Conservation (phyloP, 2,329 filamentous ascomycete genomes). For the Ophiostoma tasmaniense region DNA sequence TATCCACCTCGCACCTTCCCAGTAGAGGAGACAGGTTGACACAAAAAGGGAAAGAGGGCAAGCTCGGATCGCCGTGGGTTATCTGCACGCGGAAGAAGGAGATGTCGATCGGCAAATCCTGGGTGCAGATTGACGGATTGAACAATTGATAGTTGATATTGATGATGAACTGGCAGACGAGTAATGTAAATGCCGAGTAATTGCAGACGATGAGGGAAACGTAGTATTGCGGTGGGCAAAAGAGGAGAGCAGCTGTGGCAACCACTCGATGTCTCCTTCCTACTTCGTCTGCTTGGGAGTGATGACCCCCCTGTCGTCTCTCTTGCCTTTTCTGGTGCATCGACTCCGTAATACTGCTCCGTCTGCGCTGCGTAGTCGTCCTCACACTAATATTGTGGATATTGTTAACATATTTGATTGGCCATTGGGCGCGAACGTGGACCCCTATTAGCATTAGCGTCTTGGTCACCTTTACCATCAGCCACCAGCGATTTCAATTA, state of each 20-base stretch:
- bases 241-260: conserved; percentile 3
- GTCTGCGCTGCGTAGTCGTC: not conserved
- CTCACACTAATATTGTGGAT: not conserved
- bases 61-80: not conserved
- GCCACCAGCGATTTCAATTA: not conserved
- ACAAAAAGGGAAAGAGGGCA: not conserved
- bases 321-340: not conserved
- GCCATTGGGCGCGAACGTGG: not conserved
- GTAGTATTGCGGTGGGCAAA: not conserved
- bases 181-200: not conserved
- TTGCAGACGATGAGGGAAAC: not conserved
- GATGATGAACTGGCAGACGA: not conserved
- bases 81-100: not conserved
- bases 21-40: not conserved
- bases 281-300: not conserved
- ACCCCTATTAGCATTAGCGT: not conserved
- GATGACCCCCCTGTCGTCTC: not conserved
- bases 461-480: not conserved
- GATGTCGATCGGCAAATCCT: not conserved
- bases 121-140: not conserved
- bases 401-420: not conserved
- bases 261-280: not conserved
- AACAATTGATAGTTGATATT: not conserved
- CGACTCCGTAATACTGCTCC: not conserved
- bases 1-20: not conserved